Evolutionary conservation across 495 filamentous ascomycete genomes (phyloP).

Genomic region (Lichenothelia convexa): DNA sequence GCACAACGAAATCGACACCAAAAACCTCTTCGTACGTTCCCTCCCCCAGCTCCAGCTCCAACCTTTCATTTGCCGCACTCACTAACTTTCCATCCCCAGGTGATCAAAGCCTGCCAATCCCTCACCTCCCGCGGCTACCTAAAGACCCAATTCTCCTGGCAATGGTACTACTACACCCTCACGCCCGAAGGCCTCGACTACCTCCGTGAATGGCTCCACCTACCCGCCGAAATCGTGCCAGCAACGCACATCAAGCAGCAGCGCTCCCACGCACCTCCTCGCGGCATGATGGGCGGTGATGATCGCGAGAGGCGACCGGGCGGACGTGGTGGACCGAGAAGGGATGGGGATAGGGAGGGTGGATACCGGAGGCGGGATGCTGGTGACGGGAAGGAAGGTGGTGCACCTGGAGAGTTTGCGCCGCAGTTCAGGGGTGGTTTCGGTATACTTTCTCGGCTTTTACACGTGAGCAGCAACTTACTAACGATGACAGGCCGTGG

Average conservation of each 20-base stretch:
- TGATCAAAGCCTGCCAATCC: constrained; percentile 97
- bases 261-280: constrained; percentile 92
- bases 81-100: constrained; percentile 23
- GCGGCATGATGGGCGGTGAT: constrained; percentile 95
- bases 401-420: constrained; percentile 84
- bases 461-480: constrained; percentile 1
- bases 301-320: constrained; percentile 58
- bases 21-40: constrained; percentile 65
- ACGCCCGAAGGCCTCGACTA: constrained; percentile 99
- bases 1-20: constrained; percentile 90
- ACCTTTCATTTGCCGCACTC: neutral
- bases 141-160: constrained; percentile 99
- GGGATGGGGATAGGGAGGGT: constrained; percentile 46
- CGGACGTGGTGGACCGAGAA: constrained; percentile 42
- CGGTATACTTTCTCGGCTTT: constrained; percentile 26
- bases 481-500: constrained; percentile 40
- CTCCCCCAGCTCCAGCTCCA: neutral
- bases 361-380: constrained; percentile 79
- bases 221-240: constrained; percentile 97
- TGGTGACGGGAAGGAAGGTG: constrained; percentile 87
- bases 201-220: constrained; percentile 99
- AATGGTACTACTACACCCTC: constrained; percentile 99
- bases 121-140: constrained; percentile 92
- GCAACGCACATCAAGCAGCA: constrained; percentile 99
- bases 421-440: constrained; percentile 50